Base-by-base conservation (phyloP, 2,329 filamentous ascomycete species). In the Penicillium concentricum region DNA sequence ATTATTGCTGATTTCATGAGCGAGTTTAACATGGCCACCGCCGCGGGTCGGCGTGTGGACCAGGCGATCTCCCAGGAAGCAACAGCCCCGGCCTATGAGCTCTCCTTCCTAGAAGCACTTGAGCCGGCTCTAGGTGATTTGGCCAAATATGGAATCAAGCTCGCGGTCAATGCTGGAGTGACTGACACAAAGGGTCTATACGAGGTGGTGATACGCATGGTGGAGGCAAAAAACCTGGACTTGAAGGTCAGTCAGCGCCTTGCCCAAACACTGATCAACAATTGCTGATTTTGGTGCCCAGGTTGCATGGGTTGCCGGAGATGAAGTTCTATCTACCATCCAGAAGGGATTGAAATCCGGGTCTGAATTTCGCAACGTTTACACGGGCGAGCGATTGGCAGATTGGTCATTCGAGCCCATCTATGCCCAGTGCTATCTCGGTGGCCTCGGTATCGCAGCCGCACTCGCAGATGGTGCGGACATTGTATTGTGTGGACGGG, bases 21-120 rank as follows among this genome's bases (percentile, higher is more conserved):
- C 55, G 78, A 80, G 57, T 76, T 78, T 60, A 85, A 84, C 66
- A 82, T 85, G 74, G 79, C 81, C 22, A 70, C 69, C 10, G 54
- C 74, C 59, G 69, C 72, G 57, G 64, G 74, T 60, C 58, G 78
- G 68, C 67, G 73, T 59, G 54, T 78, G 62, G 55, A 81, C 61
- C 67, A 73, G 51, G 54, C 62, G 34, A 47, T 34, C 3, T 35
- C 59, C 7, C 37, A n/a, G 15, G 65, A 45, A 7, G 30, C 41
- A 44, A 53, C 58, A 10, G 64, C 67, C 7, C 78, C 78, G 13
- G 80, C 77, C 9, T 83, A 82, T 58, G 80, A 83, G 58, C 72
- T 76, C 1, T 79, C 81, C 1, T 82, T 84, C 59, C 73, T 84
- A 26, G 78, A 82, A 67, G 76, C 80, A 7, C 56, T 78, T 32